Base-by-base conservation (phyloP, 352 stramenopile genomes). In the Phytophthora kernoviae region DNA sequence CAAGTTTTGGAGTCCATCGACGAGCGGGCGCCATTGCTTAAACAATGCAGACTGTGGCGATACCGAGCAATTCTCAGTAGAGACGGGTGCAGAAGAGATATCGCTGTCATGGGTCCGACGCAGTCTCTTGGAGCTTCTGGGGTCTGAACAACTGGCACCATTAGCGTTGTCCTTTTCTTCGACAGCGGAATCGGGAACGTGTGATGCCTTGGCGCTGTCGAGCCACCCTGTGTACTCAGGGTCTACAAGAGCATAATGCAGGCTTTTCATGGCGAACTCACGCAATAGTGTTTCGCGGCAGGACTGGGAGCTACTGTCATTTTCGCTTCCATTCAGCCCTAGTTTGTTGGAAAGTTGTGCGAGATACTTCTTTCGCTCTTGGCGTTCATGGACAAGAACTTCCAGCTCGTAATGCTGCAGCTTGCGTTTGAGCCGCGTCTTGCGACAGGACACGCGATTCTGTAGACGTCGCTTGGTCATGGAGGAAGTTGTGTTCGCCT, bases 351-450 rank as follows among this genome's bases (percentile, higher is more conserved):
- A 54, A 11, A 86, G 43, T 22, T 71, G 53, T 12, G 48, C 55
- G 11, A 86, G 68, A 46, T 74, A 82, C 18, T 54, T 36, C 1
- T 73, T 58, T n/a, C 70, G 68, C 30, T 68, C 43, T 22, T 73
- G 43, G 17, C 76, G 70, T 22, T 71, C 60, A 24, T 42, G 49
- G 44, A 60, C 50, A 6, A 81, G 34, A 27, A 74, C 11, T 20
- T 68, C 37, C 5, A 68, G 58, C 10, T 51, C 44, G n/a, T 61
- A 40, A 7, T 81, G 73, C 22, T 77, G 53, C 11, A 77, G 51
- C 43, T 83, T 82, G 18, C 72, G 72, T 46, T 78, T 81, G 3
- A 83, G 56, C 8, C 76, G 70, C 17, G 72, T 78, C 49, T 83
- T 84, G 36, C 73, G 70, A 32, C 73, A 81, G 11, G 73, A 82